These are phyloP conservation scores for Ploettnerulaceae sp. DNA, from an alignment of 2,329 filamentous ascomycete species.

Conservation along the genomic window DNA sequence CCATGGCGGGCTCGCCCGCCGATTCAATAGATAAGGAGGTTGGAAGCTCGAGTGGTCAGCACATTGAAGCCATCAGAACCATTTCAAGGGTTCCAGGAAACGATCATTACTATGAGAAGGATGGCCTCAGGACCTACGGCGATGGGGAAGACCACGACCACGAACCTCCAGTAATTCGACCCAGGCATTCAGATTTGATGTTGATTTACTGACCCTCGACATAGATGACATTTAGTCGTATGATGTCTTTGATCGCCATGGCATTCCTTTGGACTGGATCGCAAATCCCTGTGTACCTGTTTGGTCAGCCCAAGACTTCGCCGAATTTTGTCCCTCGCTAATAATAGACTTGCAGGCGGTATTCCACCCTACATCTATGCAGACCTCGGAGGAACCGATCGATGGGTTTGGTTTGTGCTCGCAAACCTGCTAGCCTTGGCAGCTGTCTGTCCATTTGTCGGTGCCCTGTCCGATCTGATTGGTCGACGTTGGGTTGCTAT, in stretches of 20 bases:
- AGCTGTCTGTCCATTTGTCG: slow-evolving; percentile 59
- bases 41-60: neutral
- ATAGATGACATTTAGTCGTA: slow-evolving; percentile 42
- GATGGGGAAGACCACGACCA: slow-evolving; percentile 45
- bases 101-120: slow-evolving; percentile 24
- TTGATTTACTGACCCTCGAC: slow-evolving; percentile 31
- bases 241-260: slow-evolving; percentile 54
- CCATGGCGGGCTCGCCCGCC: slow-evolving; percentile 11
- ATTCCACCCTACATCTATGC: slow-evolving; percentile 51
- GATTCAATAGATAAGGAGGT: slow-evolving; percentile 25
- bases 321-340: neutral
- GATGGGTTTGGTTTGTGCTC: slow-evolving; percentile 36
- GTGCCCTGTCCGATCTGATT: slow-evolving; percentile 58
- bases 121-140: slow-evolving; percentile 40
- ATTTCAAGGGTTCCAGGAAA: slow-evolving; percentile 26
- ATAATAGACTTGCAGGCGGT: slow-evolving; percentile 9
- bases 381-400: slow-evolving; percentile 50
- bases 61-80: slow-evolving; percentile 25
- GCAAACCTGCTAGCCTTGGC: slow-evolving; percentile 51
- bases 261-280: slow-evolving; percentile 57
- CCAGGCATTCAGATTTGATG: neutral
- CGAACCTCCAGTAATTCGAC: slow-evolving; percentile 39
- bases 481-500: slow-evolving; percentile 57
- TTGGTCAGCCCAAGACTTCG: slow-evolving; percentile 28
- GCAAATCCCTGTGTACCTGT: slow-evolving; percentile 53